These are phyloP conservation scores for Fusarium fracticaudum DNA, from an alignment of 2,329 filamentous ascomycete genomes.

Conservation along the genomic window DNA sequence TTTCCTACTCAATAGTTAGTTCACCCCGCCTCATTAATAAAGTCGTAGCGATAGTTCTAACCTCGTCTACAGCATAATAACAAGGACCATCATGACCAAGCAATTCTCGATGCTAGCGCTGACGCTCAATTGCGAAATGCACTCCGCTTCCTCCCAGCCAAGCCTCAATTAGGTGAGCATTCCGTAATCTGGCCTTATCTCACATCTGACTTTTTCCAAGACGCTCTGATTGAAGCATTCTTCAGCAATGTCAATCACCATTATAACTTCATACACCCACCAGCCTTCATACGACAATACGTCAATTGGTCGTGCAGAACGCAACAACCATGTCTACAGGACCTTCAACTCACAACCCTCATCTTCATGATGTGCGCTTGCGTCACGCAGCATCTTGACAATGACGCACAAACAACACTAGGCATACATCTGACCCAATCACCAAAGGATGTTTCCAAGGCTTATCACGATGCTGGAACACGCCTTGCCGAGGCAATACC, in stretches of 20 bases:
- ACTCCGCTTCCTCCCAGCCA: background rate
- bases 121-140: background rate
- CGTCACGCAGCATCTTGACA: background rate
- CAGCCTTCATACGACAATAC: conserved; percentile 6
- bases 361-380: conserved; percentile 21
- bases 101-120: background rate
- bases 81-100: background rate
- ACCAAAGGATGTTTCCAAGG: background rate
- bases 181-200: background rate
- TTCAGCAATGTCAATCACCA: conserved; percentile 21
- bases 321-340: background rate
- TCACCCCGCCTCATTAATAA: background rate
- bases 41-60: background rate
- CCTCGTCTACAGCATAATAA: background rate
- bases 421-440: background rate
- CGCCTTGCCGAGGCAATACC: background rate
- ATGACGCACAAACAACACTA: background rate
- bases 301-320: background rate
- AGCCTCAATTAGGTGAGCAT: background rate
- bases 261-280: conserved; percentile 9
- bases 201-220: background rate
- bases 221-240: conserved; percentile 11
- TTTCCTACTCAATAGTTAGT: background rate
- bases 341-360: conserved; percentile 6
- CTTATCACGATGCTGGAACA: background rate